Conservation (phyloP, 306 rosid genomes). For the Quercus variabilis region DNA sequence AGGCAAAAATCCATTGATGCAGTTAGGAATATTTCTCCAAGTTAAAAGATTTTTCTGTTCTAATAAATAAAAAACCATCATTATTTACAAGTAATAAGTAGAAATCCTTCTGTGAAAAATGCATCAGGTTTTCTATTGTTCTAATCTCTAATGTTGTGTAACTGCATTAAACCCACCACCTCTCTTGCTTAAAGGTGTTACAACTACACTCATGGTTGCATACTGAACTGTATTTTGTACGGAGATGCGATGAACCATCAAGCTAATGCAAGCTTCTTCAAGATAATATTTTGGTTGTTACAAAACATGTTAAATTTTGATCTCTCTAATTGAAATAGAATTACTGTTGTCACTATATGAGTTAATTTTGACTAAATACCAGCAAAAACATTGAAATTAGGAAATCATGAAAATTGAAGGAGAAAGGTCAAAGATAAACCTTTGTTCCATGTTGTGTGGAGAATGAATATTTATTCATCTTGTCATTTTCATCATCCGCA, state of each 20-base stretch:
- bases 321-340: background rate
- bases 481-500: conserved; percentile 21
- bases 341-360: background rate
- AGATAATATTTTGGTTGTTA: background rate
- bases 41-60: background rate
- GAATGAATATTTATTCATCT: conserved; percentile 14
- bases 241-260: background rate
- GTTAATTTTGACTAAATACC: background rate
- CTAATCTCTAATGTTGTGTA: background rate
- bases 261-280: background rate
- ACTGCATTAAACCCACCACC: background rate
- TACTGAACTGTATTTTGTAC: background rate
- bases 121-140: background rate
- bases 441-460: conserved; percentile 1
- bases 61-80: background rate
- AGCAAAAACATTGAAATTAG: background rate
- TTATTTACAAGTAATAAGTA: too few species aligned
- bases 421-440: conserved; percentile 1
- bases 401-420: conserved; percentile 3
- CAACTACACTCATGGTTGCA: background rate
- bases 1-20: background rate
- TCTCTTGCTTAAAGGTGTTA: background rate
- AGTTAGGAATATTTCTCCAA: background rate
- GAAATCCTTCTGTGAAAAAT: too few species aligned
- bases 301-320: background rate